Evolutionary conservation across 306 rosid genomes (phyloP), one percentile per base, ranked within the genome.

Genomic region (Casuarina cunninghamiana): DNA sequence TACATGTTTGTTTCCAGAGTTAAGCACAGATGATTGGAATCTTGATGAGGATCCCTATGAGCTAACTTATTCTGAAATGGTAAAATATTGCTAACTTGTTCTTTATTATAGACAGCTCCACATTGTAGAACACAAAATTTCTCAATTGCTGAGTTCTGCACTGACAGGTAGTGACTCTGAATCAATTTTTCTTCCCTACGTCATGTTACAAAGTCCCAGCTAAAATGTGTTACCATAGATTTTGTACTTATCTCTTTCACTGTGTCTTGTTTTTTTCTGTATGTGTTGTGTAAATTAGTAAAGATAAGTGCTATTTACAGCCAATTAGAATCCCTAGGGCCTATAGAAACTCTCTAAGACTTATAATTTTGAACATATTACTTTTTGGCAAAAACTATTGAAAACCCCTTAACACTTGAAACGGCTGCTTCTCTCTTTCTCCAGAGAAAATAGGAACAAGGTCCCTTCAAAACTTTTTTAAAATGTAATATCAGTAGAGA

Each of bases 11-110:
- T 39, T 67, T 67, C 83, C 83, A 16, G 83, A 80, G 57, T 65
- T 53, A 50, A 67, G 62, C 74, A 17, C 67, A 17, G 83, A 80
- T 35, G 83, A 80, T 70, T 80, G 69, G 79, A 53, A 53, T 17
- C 74, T 26, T 67, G 83, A 73, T 74, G 83, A 75, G 74, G 83
- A 80, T 73, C 69, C 68, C 12, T 74, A 63, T 74, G 83, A 74
- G 37, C 38, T 38, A 62, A 41, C 66, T 32, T 72, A 79, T 37
- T 10, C 66, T 49, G 82, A 72, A 49, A 79, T 72, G 82, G 77
- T 72, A 66, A 66, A 42, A 7, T n/a, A 5, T 16, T 35, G 26
- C 65, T 58, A 58, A 10, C 26, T 58, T 58, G 7, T 26, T 15
- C 35, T 58, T 58, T 58, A 10, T 10, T 58, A 58, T 58, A 58